Base-by-base conservation (phyloP, 2,329 filamentous ascomycete genomes). In the Amylocarpus encephaloides region DNA sequence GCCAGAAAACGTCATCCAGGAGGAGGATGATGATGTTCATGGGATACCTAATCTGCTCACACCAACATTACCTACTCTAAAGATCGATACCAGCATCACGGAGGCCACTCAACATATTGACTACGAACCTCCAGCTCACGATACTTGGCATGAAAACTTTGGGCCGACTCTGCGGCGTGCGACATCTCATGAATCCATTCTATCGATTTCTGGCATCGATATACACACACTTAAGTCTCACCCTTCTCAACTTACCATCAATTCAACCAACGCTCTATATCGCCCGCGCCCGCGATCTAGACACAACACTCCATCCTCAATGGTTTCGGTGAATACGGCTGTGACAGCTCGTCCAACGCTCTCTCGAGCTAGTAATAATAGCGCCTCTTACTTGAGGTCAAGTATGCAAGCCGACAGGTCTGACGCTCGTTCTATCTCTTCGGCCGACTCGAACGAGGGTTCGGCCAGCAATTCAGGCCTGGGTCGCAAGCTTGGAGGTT, bases 151-250 rank as follows among this genome's bases (percentile, higher is more conserved):
- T 52, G 38, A 46, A 62, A 62, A 56, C 59, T 69, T 71, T 58
- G 67, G 66, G 49, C 71, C 70, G 47, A 67, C 68, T 1, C 68
- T 91, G 3, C 85, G 80, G 36, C 83, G 85, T 30, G 76, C 82
- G 2, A 65, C 82, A 1, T 95, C 91, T 1, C 89, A 95, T 60
- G 91, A 96, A 65, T 95, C 88, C 15, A 83, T 96, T 54, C 79
- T 96, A 59, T 96, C 91, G 0, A 78, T 95, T 1, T 81, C 84
- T 0, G 90, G 89, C 2, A 84, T 95, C 66, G 92, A 96, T 64
- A 94, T 95, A 44, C 90, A 95, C 66, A 90, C 86, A 0, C 74
- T 94, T 4, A 83, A 85, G 61, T 76, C 78, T 1, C 80, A 86
- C 3, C 88, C 88, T 0, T 88, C 86, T 32, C 88, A 94, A 61